Evolutionary conservation across 169 alveolate species (phyloP), one percentile per base, ranked within the genome.

Genomic region (Plasmodium berghei): DNA sequence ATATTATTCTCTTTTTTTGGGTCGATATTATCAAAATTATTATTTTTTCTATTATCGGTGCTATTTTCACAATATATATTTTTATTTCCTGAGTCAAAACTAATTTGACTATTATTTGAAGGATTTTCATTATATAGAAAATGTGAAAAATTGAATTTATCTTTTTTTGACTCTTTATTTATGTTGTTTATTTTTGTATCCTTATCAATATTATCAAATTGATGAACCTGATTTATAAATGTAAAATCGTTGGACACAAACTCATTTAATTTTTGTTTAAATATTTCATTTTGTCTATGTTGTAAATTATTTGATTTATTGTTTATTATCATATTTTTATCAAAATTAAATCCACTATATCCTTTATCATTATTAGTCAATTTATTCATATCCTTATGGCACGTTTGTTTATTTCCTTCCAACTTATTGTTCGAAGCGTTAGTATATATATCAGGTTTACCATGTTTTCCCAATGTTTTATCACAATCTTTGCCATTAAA

Each of bases 201-300:
- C 24, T 75, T 26, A 63, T 20, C 69, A 49, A 46, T 61, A 9
- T 52, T 46, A 0, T 59, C 74, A 14, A 74, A 48, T 9, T 28
- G 40, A 12, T 63, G 55, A 5, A 55, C 26, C 28, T 63, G 59
- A 34, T 75, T 63, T n/a, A 75, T 52, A 75, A 75, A 63, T 48
- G 48, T 63, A 63, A 75, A 63, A 22, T 75, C 89, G 12, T 63
- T 69, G 2, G 63, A 66, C 9, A 48, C 12, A 48, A 63, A 75
- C 10, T 42, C 54, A 40, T 34, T 63, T 20, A 75, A 24, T 18
- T 69, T 64, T 28, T 20, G 63, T 34, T 34, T 73, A 26, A 59
- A 56, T 56, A 20, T n/a, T 3, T 56, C 66, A 56, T 56, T 8
- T n/a, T 56, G 66, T n/a, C n/a, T 1, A 1, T 46, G 6, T 40